A percentile compares a stretch with the other conserved stretches of the same genome.
These are phyloP conservation scores for Fragilariopsis cylindrus DNA, from an alignment of 108 stramenopile genomes.

Conservation along the genomic window DNA sequence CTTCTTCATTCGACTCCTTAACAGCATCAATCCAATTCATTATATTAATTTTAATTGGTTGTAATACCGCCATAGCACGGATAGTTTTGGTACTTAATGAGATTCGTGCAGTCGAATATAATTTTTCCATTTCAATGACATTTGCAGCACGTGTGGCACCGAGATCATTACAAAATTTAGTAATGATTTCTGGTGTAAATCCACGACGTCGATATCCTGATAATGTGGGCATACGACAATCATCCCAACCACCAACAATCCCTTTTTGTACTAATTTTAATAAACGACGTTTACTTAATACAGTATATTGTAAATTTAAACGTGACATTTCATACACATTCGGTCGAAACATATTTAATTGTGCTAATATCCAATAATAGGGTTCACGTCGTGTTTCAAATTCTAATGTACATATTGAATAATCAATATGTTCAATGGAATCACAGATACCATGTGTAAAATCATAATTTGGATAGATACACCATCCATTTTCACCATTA, in stretches of 20 bases:
- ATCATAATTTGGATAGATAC: slow-evolving; percentile 98
- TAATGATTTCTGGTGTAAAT: slow-evolving; percentile 93
- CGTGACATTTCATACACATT: slow-evolving; percentile 92
- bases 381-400: slow-evolving; percentile 97
- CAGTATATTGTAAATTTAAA: slow-evolving; percentile 92
- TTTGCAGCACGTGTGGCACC: slow-evolving; percentile 94
- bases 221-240: slow-evolving; percentile 98
- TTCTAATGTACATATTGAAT: slow-evolving; percentile 98
- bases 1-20: slow-evolving; percentile 17
- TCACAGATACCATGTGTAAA: slow-evolving; percentile 98
- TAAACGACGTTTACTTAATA: slow-evolving; percentile 95
- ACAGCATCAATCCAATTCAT: slow-evolving; percentile 73
- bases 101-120: slow-evolving; percentile 66
- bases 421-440: slow-evolving; percentile 97
- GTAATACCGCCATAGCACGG: slow-evolving; percentile 91
- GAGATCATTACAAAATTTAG: slow-evolving; percentile 94
- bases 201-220: slow-evolving; percentile 94
- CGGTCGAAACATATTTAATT: slow-evolving; percentile 94
- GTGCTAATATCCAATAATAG: slow-evolving; percentile 99
- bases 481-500: slow-evolving; percentile 94
- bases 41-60: slow-evolving; percentile 85
- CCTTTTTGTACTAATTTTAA: slow-evolving; percentile 88
- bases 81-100: slow-evolving; percentile 60
- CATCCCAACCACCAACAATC: slow-evolving; percentile 94
- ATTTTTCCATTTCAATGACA: slow-evolving; percentile 89